phyloP scores from a whole-genome alignment of 495 filamentous ascomycete species.

The Aspergillus haitiensis region DNA sequence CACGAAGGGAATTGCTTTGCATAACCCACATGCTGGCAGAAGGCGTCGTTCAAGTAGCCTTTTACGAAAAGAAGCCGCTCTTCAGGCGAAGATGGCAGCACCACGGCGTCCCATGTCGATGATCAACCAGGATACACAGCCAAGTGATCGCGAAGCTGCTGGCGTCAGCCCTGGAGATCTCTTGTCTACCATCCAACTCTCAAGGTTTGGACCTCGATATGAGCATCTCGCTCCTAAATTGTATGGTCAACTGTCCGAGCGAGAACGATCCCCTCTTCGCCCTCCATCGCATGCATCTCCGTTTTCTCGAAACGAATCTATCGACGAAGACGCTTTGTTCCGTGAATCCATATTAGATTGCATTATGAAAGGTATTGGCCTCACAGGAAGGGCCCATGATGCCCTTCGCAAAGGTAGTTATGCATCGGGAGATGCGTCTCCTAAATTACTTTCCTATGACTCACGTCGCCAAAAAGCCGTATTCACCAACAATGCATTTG shows the following conservation, averaged over 20 bases:
- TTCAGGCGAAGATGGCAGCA: conserved; percentile 59
- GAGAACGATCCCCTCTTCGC: conserved; percentile 57
- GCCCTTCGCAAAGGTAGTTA: conserved; percentile 56
- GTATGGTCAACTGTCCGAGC: conserved; percentile 60
- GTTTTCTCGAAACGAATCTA: conserved; percentile 67
- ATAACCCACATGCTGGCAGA: conserved; percentile 71
- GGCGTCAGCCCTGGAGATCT: conserved; percentile 74
- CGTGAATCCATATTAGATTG: conserved; percentile 89
- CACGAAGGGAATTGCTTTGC: conserved; percentile 91
- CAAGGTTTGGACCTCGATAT: conserved; percentile 53
- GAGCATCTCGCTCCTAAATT: conserved; percentile 35
- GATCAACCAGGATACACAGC: conserved; percentile 21
- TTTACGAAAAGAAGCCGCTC: conserved; percentile 77
- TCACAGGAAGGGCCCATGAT: conserved; percentile 64
- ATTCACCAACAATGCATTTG: conserved; percentile 88
- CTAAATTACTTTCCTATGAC: conserved; percentile 82
- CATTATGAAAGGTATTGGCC: conserved; percentile 90
- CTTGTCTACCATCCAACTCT: conserved; percentile 73
- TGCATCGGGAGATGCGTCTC: conserved; percentile 79
- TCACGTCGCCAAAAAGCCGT: conserved; percentile 79
- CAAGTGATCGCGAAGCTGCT: conserved; percentile 29
- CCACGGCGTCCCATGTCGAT: conserved; percentile 26
- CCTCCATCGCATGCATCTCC: conserved; percentile 44
- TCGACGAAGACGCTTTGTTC: conserved; percentile 85
- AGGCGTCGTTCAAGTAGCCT: conserved; percentile 71